Evolutionary conservation across 345 rosid species (phyloP), one percentile per base, ranked within the genome.

Genomic region (Aurinia saxatilis): DNA sequence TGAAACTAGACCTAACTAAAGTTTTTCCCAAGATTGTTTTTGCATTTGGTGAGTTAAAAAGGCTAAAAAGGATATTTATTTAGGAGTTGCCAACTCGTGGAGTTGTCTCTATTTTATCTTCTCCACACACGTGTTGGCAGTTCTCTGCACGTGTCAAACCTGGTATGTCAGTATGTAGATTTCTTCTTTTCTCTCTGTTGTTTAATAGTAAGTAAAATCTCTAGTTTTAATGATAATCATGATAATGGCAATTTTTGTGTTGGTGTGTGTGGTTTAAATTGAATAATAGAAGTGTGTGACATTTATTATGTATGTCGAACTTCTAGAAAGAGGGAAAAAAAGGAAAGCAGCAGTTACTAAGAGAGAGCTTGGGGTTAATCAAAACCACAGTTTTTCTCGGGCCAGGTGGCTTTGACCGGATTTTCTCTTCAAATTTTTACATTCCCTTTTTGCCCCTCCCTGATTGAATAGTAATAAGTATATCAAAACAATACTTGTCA

Each of bases 341-440:
- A 39, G 18, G 44, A 65, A 66, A 51, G 68, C 76, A 73, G 59
- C 72, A 60, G 73, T 66, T 60, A 52, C 72, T 52, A 47, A 40
- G 73, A 53, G 29, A 51, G 64, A 64, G 84, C 87, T 70, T 87
- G 72, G 91, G 73, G 73, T 67, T 64, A 69, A 81, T 74, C 50
- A 65, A 77, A 77, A 76, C 86, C 84, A 84, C 86, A 86, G 86
- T 79, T 82, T 80, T 82, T 91, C 95, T 84, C 78, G 95, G 90
- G 90, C 76, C 66, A 70, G 61, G 85, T 73, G 81, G 79, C 76
- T 79, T 87, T 87, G 91, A 84, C 95, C 69, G 71, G 62, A 72
- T 41, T 21, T 60, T 60, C 37, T 63, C 64, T 47, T 56, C 38
- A 27, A 42, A 9, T 15, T 46, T 37, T 2, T 8, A 0, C 2